Evolutionary conservation across 805 yeast species (phyloP).

Genomic region (Teunomyces panamensis): DNA sequence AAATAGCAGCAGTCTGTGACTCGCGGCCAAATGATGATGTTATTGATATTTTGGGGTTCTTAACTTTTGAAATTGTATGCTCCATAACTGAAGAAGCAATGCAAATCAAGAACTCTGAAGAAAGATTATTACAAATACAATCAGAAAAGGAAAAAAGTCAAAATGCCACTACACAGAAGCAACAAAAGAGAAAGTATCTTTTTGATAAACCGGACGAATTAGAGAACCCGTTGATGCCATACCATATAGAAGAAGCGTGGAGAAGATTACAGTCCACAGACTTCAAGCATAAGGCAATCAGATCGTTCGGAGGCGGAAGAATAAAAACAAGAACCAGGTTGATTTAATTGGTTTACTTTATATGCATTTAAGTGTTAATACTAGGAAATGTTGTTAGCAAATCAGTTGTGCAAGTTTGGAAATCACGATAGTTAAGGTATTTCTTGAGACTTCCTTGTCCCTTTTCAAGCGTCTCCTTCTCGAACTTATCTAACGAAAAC

Average conservation of each 20-base stretch:
- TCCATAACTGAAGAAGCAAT: slow-evolving; percentile 90
- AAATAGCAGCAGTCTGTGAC: slow-evolving; percentile 77
- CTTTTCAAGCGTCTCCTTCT: slow-evolving; percentile 11
- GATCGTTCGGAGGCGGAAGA: slow-evolving; percentile 72
- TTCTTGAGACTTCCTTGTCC: slow-evolving; percentile 21
- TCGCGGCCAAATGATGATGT: slow-evolving; percentile 95
- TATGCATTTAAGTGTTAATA: background rate
- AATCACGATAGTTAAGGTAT: slow-evolving; percentile 34
- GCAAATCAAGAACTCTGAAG: slow-evolving; percentile 69
- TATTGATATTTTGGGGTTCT: slow-evolving; percentile 88
- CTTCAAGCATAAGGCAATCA: slow-evolving; percentile 58
- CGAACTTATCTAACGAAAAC: slow-evolving; percentile 19
- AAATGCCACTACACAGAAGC: slow-evolving; percentile 27
- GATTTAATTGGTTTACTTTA: slow-evolving; percentile 26
- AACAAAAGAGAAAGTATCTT: slow-evolving; percentile 48
- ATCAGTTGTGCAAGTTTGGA: slow-evolving; percentile 19
- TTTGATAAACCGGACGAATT: slow-evolving; percentile 89
- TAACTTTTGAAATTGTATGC: slow-evolving; percentile 96
- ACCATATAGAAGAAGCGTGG: slow-evolving; percentile 89
- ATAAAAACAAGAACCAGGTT: slow-evolving; percentile 51
- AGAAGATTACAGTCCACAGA: slow-evolving; percentile 62
- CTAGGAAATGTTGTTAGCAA: slow-evolving; percentile 12
- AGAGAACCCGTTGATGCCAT: slow-evolving; percentile 71
- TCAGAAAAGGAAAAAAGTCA: slow-evolving; percentile 19
- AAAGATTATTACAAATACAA: slow-evolving; percentile 37